Conservation (phyloP, 768 basidiomycete genomes). For the Kwoniella bestiolae region DNA sequence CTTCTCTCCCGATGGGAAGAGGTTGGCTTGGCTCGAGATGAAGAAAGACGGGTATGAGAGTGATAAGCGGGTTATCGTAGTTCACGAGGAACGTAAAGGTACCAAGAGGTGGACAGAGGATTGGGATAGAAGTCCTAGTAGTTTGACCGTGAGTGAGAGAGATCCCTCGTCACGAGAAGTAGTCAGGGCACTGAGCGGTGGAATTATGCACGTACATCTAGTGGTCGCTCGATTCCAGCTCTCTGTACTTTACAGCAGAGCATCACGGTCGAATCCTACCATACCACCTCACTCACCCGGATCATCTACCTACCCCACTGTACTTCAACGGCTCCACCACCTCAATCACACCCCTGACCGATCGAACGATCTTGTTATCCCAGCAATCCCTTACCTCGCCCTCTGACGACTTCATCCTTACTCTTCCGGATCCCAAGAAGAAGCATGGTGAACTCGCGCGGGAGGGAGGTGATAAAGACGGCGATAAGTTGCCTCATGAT, state of each 20-base stretch:
- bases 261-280: slow-evolving; percentile 69
- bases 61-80: slow-evolving; percentile 72
- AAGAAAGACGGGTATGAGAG: slow-evolving; percentile 86
- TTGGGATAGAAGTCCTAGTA: slow-evolving; percentile 82
- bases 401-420: slow-evolving; percentile 74
- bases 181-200: neutral
- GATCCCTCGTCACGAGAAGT: neutral
- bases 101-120: slow-evolving; percentile 65
- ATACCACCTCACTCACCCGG: slow-evolving; percentile 45
- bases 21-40: slow-evolving; percentile 86
- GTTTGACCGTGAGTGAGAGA: slow-evolving; percentile 63
- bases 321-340: slow-evolving; percentile 40
- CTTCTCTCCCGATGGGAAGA: slow-evolving; percentile 69
- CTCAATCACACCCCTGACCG: slow-evolving; percentile 65
- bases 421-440: slow-evolving; percentile 38
- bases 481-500: slow-evolving; percentile 37
- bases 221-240: slow-evolving; percentile 75
- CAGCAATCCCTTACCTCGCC: slow-evolving; percentile 76
- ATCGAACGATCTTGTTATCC: slow-evolving; percentile 71
- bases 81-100: slow-evolving; percentile 66
- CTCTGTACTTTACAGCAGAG: slow-evolving; percentile 74
- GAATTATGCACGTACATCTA: slow-evolving; percentile 50
- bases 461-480: slow-evolving; percentile 58
- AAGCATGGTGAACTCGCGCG: slow-evolving; percentile 38
- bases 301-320: slow-evolving; percentile 46